Base-by-base conservation (phyloP, 805 yeast species). In the Saccharomycopsis synnaedendra region DNA sequence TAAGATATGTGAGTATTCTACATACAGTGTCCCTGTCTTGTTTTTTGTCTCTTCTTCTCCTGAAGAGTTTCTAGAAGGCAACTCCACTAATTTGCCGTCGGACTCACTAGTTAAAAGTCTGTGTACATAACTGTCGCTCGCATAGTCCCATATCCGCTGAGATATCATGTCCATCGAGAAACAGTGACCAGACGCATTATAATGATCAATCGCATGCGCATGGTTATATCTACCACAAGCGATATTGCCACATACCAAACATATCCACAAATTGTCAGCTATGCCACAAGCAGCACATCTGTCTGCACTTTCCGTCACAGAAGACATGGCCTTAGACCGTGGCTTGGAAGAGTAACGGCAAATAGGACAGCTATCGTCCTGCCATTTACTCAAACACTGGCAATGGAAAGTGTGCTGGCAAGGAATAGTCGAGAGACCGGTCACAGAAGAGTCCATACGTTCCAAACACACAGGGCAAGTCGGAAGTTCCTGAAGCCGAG, bases 361-460 rank as follows among this genome's bases (percentile, higher is more conserved):
- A 3, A 88, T 89, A 0, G 96, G 96, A 60, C 97, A 88, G 31
- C 85, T 76, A 51, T 86, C 93, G 59, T 87, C 95, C 48, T 76
- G 76, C 96, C 96, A 88, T 62, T 82, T 84, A 42, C 86, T 78
- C 44, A 88, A 68, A 60, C 96, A 89, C 55, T 76, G 83, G 55
- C 95, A 88, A 61, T 88, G 96, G 62, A 86, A 88, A 0, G 96
- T 85, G 60, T 88, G 97, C 60, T 86, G 96, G 54, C 96, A 89
- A 2, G 93, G 88, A 34, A 85, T 88, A 0, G 96, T 89, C 4
- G 87, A 65, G 7, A 88, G 67, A 0, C 97, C 97, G 0, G 95
- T 79, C 3, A 83, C 68, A 28, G 75, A 76, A 1, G 88, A 70
- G 59, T 88, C 97, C 82, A 88, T 80, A 51, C 94, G 68, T 57